Conservation (phyloP, 768 basidiomycete genomes). For the Trametes elegans region DNA sequence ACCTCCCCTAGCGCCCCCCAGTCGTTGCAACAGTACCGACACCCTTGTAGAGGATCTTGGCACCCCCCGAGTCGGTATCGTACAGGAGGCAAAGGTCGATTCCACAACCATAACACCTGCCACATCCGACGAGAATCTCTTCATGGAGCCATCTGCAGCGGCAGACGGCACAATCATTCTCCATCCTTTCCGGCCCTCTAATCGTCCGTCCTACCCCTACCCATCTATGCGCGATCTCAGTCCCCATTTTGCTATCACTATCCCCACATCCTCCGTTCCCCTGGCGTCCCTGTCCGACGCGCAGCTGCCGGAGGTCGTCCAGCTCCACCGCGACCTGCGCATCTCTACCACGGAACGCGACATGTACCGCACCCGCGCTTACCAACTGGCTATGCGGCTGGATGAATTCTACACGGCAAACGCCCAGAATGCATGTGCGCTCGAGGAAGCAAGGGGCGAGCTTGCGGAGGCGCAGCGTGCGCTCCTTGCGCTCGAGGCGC, state of each 20-base stretch:
- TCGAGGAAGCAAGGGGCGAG: not conserved
- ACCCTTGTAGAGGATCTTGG: not conserved
- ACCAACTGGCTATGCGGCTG: constrained; percentile 7
- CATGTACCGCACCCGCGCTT: constrained; percentile 11
- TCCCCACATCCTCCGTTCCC: not conserved
- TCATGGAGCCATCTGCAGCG: not conserved
- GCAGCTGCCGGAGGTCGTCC: not conserved
- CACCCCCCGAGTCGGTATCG: not conserved
- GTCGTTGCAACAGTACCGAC: not conserved
- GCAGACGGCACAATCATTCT: not conserved
- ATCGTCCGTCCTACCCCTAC: not conserved
- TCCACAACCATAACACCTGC: not conserved
- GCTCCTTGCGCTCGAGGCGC: not conserved
- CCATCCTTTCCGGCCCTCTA: not conserved
- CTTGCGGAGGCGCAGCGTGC: not conserved
- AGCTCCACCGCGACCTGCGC: not conserved
- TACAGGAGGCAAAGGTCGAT: not conserved
- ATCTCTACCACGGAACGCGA: constrained; percentile 1
- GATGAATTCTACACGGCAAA: constrained; percentile 1
- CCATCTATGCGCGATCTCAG: not conserved
- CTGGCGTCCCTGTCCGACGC: not conserved
- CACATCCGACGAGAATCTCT: not conserved
- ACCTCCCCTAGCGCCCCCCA: not conserved
- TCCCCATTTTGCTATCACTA: not conserved
- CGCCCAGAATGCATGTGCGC: not conserved